Evolutionary conservation across 768 basidiomycete species (phyloP).

Genomic region (Hypsizygus marmoreus): DNA sequence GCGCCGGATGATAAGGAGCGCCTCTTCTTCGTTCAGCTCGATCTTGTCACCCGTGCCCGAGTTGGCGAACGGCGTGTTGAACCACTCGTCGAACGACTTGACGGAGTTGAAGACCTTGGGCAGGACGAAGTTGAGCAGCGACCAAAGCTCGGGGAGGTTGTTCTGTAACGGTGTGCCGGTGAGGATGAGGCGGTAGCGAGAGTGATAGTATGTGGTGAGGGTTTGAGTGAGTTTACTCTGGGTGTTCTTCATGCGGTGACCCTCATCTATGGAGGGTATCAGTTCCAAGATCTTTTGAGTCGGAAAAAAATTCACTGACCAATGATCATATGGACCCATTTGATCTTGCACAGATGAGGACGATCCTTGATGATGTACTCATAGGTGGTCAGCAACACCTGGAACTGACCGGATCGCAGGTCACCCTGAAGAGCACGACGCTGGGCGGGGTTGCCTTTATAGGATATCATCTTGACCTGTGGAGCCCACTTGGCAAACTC

Average conservation of each 20-base stretch:
- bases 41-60: constrained; percentile 98
- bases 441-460: constrained; percentile 89
- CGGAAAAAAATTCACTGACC: constrained; percentile 54
- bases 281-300: neutral
- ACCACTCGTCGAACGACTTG: constrained; percentile 99
- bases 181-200: constrained; percentile 89
- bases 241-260: constrained; percentile 98
- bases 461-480: constrained; percentile 71
- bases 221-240: constrained; percentile 86
- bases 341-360: constrained; percentile 84
- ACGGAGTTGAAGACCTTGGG: constrained; percentile 98
- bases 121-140: constrained; percentile 91
- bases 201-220: constrained; percentile 89
- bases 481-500: constrained; percentile 99
- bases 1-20: constrained; percentile 93
- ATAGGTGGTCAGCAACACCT: constrained; percentile 92
- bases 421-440: constrained; percentile 79
- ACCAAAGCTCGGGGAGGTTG: constrained; percentile 95
- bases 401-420: constrained; percentile 80
- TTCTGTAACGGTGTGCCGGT: constrained; percentile 97
- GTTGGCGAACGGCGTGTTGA: constrained; percentile 98
- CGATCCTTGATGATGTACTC: constrained; percentile 98
- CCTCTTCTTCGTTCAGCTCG: constrained; percentile 99
- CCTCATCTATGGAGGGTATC: constrained; percentile 64
- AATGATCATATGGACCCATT: constrained; percentile 98